Conservation (phyloP, 1,139 yeast species). For the Diutina rugosa region DNA sequence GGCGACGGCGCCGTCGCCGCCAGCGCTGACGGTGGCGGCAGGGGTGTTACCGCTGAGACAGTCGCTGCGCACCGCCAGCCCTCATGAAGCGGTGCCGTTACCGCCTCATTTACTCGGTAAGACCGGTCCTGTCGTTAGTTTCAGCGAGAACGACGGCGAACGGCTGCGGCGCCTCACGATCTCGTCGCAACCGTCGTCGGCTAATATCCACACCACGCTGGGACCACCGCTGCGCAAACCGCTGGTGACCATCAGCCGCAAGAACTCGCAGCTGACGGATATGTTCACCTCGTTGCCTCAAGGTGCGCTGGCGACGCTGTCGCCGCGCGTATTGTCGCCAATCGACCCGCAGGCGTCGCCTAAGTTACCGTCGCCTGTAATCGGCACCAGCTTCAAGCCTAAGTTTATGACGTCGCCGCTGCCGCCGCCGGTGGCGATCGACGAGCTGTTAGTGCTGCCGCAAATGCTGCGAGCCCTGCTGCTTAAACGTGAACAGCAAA, state of each 20-base stretch:
- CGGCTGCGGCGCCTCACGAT: conserved; percentile 31
- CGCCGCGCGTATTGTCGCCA: not conserved
- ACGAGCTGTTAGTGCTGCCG: conserved; percentile 3
- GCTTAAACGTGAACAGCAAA: conserved; percentile 9
- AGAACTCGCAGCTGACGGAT: conserved; percentile 7
- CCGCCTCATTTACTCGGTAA: not conserved
- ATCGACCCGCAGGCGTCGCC: not conserved
- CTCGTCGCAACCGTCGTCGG: conserved; percentile 27
- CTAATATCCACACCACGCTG: conserved; percentile 7
- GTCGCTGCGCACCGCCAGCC: not conserved
- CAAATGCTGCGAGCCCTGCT: conserved; percentile 4
- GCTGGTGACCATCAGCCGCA: conserved; percentile 4
- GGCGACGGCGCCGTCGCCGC: not conserved
- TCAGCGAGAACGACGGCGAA: conserved; percentile 28
- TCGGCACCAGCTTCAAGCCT: not conserved
- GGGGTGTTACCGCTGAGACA: not conserved
- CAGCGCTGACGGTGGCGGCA: not conserved
- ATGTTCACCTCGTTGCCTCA: conserved; percentile 3
- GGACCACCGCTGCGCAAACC: not conserved
- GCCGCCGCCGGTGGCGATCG: not conserved
- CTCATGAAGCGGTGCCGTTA: conserved; percentile 1
- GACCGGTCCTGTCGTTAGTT: conserved; percentile 20
- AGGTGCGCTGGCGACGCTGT: conserved; percentile 6
- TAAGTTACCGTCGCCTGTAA: not conserved
- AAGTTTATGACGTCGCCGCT: conserved; percentile 3